Evolutionary conservation across 768 basidiomycete species (phyloP).

Genomic region (Hirschioporus abietinus): DNA sequence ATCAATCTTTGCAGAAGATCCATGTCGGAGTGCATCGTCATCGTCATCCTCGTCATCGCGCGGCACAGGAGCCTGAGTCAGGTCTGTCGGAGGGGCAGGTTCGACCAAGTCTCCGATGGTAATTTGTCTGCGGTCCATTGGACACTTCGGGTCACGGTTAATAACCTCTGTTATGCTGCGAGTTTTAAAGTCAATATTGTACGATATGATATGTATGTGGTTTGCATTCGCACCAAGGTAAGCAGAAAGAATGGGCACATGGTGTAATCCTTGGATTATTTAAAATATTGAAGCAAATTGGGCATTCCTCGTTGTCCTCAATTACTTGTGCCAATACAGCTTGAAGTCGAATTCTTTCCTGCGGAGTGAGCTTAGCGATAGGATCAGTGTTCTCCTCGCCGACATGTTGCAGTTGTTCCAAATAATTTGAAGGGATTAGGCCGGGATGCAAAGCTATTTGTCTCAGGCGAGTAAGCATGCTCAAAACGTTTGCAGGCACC

Average conservation of each 20-base stretch:
- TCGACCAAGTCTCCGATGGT: conserved; percentile 52
- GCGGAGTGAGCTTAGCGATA: conserved; percentile 41
- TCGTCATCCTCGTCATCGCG: conserved; percentile 33
- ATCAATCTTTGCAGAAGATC: conserved; percentile 81
- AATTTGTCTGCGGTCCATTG: conserved; percentile 75
- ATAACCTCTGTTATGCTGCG: conserved; percentile 66
- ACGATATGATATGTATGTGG: not conserved
- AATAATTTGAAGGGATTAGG: conserved; percentile 64
- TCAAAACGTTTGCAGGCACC: conserved; percentile 66
- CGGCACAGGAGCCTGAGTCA: conserved; percentile 52
- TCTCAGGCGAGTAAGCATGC: conserved; percentile 82
- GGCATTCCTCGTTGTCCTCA: conserved; percentile 82
- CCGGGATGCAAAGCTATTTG: conserved; percentile 79
- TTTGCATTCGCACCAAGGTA: conserved; percentile 47
- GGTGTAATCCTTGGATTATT: conserved; percentile 66
- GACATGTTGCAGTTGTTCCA: conserved; percentile 50
- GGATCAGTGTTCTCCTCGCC: conserved; percentile 25
- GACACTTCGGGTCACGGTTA: conserved; percentile 68
- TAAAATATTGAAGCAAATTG: conserved; percentile 60
- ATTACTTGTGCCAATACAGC: conserved; percentile 54
- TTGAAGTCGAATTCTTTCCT: conserved; percentile 53
- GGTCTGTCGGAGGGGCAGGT: conserved; percentile 58
- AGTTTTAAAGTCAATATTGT: conserved; percentile 8
- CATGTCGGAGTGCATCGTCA: conserved; percentile 33
- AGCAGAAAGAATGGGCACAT: conserved; percentile 70